A percentile compares a stretch with the other conserved stretches of the same genome.
phyloP scores from a whole-genome alignment of 164 flowering plant species.

The Platanus orientalis region DNA sequence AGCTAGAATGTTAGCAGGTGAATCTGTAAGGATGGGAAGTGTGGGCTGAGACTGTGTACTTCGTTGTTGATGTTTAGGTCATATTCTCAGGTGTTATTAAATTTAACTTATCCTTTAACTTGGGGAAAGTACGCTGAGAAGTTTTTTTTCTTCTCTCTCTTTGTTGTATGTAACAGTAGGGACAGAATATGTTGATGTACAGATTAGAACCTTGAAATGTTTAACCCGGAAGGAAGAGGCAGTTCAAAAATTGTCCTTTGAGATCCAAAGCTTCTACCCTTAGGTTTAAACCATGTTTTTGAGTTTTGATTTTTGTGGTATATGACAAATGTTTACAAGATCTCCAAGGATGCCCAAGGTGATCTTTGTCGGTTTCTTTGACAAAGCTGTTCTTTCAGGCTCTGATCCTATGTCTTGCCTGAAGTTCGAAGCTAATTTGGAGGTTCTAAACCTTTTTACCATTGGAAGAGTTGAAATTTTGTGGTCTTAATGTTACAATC shows the following conservation, averaged over 20 bases:
- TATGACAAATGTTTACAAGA: no score
- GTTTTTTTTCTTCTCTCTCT: not conserved
- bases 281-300: no score
- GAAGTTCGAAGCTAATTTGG: no score
- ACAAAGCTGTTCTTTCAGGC: no score
- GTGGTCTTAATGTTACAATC: no score
- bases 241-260: not conserved
- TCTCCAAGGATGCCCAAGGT: no score
- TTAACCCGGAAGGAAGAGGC: not conserved
- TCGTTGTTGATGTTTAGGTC: not conserved
- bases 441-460: no score
- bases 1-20: not conserved
- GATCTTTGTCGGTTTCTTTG: no score
- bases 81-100: not conserved
- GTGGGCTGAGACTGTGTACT: no score
- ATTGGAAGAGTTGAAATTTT: no score
- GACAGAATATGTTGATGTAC: not conserved
- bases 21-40: not conserved
- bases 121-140: not conserved
- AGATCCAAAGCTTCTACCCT: conserved; percentile 4
- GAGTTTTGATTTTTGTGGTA: no score
- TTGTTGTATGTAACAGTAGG: not conserved
- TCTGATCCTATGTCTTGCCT: no score
- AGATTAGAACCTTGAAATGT: not conserved
- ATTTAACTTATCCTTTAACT: not conserved